Percentiles rank a stretch among this genome's conserved stretches.
phyloP scores from a whole-genome alignment of 2,329 filamentous ascomycete genomes.

The Cryphonectria carpinicola region DNA sequence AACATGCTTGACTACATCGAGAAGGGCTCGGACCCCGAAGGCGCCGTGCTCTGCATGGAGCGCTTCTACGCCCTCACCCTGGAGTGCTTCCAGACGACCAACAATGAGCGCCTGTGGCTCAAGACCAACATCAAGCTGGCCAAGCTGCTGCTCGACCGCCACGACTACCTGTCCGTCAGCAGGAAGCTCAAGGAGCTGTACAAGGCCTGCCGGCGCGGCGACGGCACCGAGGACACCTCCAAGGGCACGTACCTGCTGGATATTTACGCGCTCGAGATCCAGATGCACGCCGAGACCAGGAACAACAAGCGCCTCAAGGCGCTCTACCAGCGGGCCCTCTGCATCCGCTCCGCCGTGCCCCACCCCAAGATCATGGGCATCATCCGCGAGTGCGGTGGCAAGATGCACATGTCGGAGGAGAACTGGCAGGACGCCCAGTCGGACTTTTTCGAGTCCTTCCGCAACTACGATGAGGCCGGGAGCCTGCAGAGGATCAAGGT shows the following conservation, averaged over 20 bases:
- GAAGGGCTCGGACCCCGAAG: slow-evolving; percentile 76
- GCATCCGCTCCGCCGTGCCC: slow-evolving; percentile 93
- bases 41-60: slow-evolving; percentile 83
- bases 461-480: slow-evolving; percentile 97
- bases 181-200: slow-evolving; percentile 89
- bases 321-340: slow-evolving; percentile 87
- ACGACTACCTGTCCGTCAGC: slow-evolving; percentile 79
- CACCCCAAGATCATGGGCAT: slow-evolving; percentile 99
- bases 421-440: slow-evolving; percentile 98
- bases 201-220: slow-evolving; percentile 82
- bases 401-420: slow-evolving; percentile 99
- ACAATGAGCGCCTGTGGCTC: slow-evolving; percentile 95
- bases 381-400: slow-evolving; percentile 96
- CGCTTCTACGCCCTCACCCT: slow-evolving; percentile 94
- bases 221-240: slow-evolving; percentile 87
- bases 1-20: slow-evolving; percentile 99
- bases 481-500: slow-evolving; percentile 96
- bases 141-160: slow-evolving; percentile 86
- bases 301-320: slow-evolving; percentile 97
- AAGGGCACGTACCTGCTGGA: slow-evolving; percentile 97
- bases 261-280: slow-evolving; percentile 95
- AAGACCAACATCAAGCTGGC: slow-evolving; percentile 98
- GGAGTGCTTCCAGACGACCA: slow-evolving; percentile 93
- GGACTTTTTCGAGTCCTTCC: slow-evolving; percentile 98
- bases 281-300: slow-evolving; percentile 95